Evolutionary conservation across 257 asterid genomes (phyloP).

Genomic region (Paulownia fortunei): DNA sequence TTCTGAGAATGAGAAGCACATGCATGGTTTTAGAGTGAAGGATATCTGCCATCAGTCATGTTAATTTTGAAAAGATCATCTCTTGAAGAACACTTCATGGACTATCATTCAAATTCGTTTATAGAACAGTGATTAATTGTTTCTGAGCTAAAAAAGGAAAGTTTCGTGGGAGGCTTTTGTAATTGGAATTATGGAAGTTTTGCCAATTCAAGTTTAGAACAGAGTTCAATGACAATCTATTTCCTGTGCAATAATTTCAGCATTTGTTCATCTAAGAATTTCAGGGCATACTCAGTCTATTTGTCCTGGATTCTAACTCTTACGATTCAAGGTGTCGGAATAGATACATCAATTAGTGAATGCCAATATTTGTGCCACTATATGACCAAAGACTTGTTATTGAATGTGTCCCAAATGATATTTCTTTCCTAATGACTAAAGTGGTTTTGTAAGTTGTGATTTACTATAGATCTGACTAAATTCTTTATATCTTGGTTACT

Average conservation of each 20-base stretch:
- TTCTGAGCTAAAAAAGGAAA: background rate
- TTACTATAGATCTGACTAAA: background rate
- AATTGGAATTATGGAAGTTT: background rate
- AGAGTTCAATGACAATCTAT: background rate
- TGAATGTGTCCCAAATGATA: background rate
- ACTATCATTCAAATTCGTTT: too few relatives aligned
- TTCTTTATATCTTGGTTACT: conserved; percentile 19
- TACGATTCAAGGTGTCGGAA: background rate
- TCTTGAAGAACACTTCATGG: too few relatives aligned
- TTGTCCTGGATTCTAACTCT: background rate
- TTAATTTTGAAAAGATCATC: too few relatives aligned
- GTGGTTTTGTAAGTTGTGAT: background rate
- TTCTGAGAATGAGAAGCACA: background rate
- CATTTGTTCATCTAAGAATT: background rate
- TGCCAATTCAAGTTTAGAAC: background rate
- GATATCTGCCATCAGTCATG: background rate
- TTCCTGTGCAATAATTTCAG: background rate
- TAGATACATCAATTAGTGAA: background rate
- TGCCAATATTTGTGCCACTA: background rate
- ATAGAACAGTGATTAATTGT: too few relatives aligned
- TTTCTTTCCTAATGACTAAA: background rate
- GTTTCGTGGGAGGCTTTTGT: background rate
- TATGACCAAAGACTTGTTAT: background rate
- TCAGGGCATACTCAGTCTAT: background rate
- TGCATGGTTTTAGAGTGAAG: background rate